Base-by-base conservation (phyloP, 2,329 filamentous ascomycete genomes). In the Paraphoma sp. region DNA sequence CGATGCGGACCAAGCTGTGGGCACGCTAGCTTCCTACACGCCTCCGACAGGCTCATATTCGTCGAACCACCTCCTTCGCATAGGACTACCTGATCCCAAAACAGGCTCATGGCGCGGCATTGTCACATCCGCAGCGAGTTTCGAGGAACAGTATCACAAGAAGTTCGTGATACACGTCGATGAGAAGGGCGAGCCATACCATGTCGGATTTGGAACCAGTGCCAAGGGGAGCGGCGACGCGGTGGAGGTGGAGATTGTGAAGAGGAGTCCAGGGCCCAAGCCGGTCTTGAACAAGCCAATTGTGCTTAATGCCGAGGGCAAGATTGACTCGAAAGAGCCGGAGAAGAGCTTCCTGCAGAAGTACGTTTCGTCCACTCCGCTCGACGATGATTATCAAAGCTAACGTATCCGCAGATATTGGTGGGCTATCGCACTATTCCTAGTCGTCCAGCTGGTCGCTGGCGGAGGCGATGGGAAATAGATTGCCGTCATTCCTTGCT, bases 231-330 rank as follows among this genome's bases (percentile, higher is more conserved):
- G 43, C 14, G 75, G 73, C 28, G 72, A 78, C 31, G 75, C 76
- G 16, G 60, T 82, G n/a, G 72, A 72, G 14, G 75, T 82, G 11
- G 77, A 79, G 55, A 71, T 83, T 9, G 70, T 78, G 48, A 72
- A 68, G 64, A 74, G 74, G 46, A 65, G 59, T 45, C 61, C 62
- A 17, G 81, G 80, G 1, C 77, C 79, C 0, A 73, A 76, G 59
- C 79, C 80, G 9, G 67, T 74, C 5, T 61, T 83, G 67, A 83
- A 86, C 56, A 85, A 81, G 45, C 84, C 85, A 0, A 81, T 85
- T 48, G 76, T 84, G 51, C 76, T 85, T 60, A 86, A 85, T 64
- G 81, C 83, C 29, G 79, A 82, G 46, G 86, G 87, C 0, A 80
- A 78, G 60, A 79, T 87, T 48, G 78, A 75, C 5, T 68, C 57